Base-by-base conservation (phyloP, 1,284 basidiomycete species). In the Hypsizygus ulmarius region DNA sequence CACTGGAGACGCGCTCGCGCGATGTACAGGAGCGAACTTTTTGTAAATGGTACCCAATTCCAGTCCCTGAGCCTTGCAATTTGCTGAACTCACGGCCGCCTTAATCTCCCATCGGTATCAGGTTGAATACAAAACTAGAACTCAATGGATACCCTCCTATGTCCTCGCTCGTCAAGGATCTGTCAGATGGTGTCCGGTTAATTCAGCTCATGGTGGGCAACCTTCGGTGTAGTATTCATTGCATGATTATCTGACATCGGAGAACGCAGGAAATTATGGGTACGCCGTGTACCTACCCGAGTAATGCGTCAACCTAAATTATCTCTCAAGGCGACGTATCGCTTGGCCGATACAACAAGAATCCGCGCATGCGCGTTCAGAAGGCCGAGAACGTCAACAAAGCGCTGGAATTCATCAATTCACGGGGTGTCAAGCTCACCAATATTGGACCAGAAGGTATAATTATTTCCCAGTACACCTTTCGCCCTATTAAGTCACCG, bases 361-460 rank as follows among this genome's bases (percentile, higher is more conserved):
- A 79, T 47, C 96, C 96, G 0, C 78, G 84, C 34, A 94, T 97
- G 79, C 82, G 95, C 39, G 85, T 99, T 0, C 96, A 99, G 67
- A 97, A 95, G 64, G 94, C 94, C 2, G 96, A 99, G 76, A 99
- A 99, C 65, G 95, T 97, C 43, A 95, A 94, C 67, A 93, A 92
- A 65, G 96, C 96, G 0, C 71, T 99, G 33, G 91, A 96, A 58
- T 97, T 97, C 68, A 97, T 99, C 67, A 89, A 87, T 39, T 91
- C 90, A 35, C 78, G 95, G 59, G 96, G 95, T 5, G 93, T 99
- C 45, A 95, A 96, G 62, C 75, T 99, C 53, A 99, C 96, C 27
- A 99, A 98, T 67, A 97, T 99, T 47, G 95, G 96, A 38, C 88
- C 93, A 5, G 93, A 96, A 79, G 92, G 92, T 87, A 55, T 50